These are phyloP conservation scores for Aureobasidium sp. DNA, from an alignment of 2,329 filamentous ascomycete genomes.

Conservation along the genomic window DNA sequence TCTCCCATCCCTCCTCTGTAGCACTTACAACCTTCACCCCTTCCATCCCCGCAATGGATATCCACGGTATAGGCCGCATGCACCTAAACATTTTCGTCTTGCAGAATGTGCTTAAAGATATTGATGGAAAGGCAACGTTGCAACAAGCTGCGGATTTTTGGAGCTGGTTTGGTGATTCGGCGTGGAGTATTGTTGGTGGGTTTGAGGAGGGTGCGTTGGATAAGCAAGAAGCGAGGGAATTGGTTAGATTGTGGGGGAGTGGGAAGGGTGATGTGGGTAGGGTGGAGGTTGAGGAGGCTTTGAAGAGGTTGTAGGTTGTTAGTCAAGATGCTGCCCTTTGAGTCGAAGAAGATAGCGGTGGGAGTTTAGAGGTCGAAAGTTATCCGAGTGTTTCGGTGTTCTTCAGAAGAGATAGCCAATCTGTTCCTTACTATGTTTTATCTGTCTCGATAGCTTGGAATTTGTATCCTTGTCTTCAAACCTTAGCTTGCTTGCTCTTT, in stretches of 20 bases:
- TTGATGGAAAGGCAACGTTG: slow-evolving; percentile 63
- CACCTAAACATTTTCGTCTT: slow-evolving; percentile 89
- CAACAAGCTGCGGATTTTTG: slow-evolving; percentile 59
- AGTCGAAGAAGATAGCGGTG: no score
- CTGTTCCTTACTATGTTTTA: no score
- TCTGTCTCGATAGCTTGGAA: no score
- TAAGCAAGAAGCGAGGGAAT: slow-evolving; percentile 31
- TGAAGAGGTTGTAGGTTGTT: not conserved
- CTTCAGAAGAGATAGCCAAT: no score
- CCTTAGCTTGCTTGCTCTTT: no score
- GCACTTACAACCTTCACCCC: slow-evolving; percentile 64
- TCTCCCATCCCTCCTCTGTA: slow-evolving; percentile 69
- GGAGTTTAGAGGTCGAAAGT: no score
- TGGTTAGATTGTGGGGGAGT: slow-evolving; percentile 33
- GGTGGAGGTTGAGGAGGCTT: slow-evolving; percentile 49
- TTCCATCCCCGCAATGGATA: slow-evolving; percentile 73
- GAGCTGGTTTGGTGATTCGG: slow-evolving; percentile 55
- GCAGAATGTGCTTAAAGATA: slow-evolving; percentile 93
- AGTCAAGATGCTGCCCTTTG: no score
- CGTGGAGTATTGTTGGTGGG: slow-evolving; percentile 31
- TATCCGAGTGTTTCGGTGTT: no score
- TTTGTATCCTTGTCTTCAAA: no score
- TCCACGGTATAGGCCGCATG: slow-evolving; percentile 73
- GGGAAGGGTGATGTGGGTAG: slow-evolving; percentile 51
- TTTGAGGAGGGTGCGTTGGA: slow-evolving; percentile 25